Evolutionary conservation across 2,329 filamentous ascomycete genomes (phyloP), one percentile per base, ranked within the genome.

Genomic region (Penicillium sp.): DNA sequence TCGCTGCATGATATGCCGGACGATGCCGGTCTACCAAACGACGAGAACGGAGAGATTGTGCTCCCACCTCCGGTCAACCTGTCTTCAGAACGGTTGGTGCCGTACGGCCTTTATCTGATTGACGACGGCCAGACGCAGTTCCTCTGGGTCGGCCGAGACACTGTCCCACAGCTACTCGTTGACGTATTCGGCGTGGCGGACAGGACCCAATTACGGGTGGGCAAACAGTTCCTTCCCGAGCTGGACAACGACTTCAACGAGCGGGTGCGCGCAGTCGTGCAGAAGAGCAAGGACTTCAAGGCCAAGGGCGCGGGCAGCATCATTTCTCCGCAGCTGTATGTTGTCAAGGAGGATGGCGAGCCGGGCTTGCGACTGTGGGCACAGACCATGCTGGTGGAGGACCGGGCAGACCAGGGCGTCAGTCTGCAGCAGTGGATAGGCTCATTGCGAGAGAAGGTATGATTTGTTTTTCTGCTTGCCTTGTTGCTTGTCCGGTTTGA

Each of bases 121-220:
- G 94, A 99, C 66, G 94, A 99, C 68, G 92, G 92, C 2, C 93
- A 97, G 74, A 97, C 91, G 5, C 94, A 99, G 71, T 99, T 99
- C 81, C 77, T 99, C 48, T 99, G 94, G 94, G 83, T 97, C 20
- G 94, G 94, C 14, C 86, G 92, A 35, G 93, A 99, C 64, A 88
- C 93, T 1, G 91, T 99, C 26, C 91, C 91, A 1, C 91, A 96
- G 68, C 82, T 99, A 30, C 79, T 97, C 42, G 75, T 82, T 52
- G 94, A 99, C 66, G 93, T 97, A 5, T 99, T 99, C 71, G 93
- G 91, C 23, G 81, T 94, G 11, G 81, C 87, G 47, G 92, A 97
- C 74, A 86, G 89, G 68, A 86, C 85, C 40, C 88, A 91, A 68
- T 79, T 99, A 60, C 91, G 91, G 63, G 90, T 97, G 61, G 94